A percentile compares a stretch with the other conserved stretches of the same genome.
phyloP scores from a whole-genome alignment of 208 protist genomes.

The Porcisia hertigi region DNA sequence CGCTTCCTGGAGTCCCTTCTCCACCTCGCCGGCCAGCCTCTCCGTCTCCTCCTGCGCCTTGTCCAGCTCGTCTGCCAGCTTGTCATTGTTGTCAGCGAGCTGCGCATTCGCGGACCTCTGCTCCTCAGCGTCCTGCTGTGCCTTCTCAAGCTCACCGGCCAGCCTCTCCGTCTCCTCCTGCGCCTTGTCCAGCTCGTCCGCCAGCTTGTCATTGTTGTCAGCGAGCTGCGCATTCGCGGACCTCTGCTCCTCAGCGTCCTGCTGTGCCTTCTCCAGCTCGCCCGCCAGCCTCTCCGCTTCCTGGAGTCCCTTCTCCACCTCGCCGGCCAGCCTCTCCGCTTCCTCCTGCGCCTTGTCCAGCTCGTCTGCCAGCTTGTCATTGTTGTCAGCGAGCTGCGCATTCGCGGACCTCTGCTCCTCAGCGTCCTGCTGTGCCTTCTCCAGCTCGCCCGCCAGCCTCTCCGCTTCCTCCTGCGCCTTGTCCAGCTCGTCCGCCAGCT shows the following conservation, averaged over 20 bases:
- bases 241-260: too few relatives aligned
- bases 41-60: background rate
- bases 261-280: too few relatives aligned
- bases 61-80: background rate
- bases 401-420: conserved; percentile 3
- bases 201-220: too few relatives aligned
- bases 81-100: background rate
- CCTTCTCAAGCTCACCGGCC: too few relatives aligned
- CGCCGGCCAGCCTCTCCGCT: too few relatives aligned
- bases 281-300: too few relatives aligned
- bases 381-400: background rate
- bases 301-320: too few relatives aligned
- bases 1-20: background rate
- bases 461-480: background rate
- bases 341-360: background rate
- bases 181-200: too few relatives aligned
- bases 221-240: too few relatives aligned
- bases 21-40: conserved; percentile 12
- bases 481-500: background rate
- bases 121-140: too few relatives aligned
- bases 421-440: conserved; percentile 11
- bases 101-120: background rate
- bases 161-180: too few relatives aligned
- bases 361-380: background rate
- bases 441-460: conserved; percentile 19